Conservation (phyloP, 2,329 filamentous ascomycete species). For the Sarocladium strictum region DNA sequence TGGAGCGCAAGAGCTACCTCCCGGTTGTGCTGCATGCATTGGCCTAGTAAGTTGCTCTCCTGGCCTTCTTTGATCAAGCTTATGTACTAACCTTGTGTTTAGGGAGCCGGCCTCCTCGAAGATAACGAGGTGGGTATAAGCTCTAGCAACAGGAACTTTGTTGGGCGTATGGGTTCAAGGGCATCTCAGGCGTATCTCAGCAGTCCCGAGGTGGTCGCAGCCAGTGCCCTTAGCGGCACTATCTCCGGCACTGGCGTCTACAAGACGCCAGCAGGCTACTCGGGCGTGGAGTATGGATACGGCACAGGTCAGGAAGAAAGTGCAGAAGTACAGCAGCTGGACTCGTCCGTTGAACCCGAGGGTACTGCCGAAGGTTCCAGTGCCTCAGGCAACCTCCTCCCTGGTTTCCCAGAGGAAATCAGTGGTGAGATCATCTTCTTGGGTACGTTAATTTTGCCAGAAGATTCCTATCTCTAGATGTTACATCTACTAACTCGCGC, state of each 20-base stretch:
- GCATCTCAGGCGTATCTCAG: constrained; percentile 75
- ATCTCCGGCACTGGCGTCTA: constrained; percentile 78
- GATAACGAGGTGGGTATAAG: constrained; percentile 76
- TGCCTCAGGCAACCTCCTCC: constrained; percentile 44
- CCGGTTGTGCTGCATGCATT: constrained; percentile 49
- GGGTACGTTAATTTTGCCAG: too few relatives aligned
- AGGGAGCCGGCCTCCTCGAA: constrained; percentile 66
- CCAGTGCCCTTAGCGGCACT: constrained; percentile 69
- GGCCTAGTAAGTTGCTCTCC: too few relatives aligned
- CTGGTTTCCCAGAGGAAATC: constrained; percentile 80
- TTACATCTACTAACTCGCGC: too few relatives aligned
- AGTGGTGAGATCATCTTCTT: constrained; percentile 83
- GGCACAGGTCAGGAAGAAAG: constrained; percentile 63
- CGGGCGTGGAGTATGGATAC: constrained; percentile 64
- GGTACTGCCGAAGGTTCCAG: not conserved
- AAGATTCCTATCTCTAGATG: too few relatives aligned
- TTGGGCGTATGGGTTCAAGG: constrained; percentile 71
- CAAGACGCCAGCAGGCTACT: constrained; percentile 59
- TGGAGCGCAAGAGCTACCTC: constrained; percentile 64
- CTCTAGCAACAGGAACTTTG: constrained; percentile 80
- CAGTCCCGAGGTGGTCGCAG: constrained; percentile 86
- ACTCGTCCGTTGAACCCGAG: constrained; percentile 45
- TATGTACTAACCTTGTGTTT: too few relatives aligned
- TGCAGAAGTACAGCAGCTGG: constrained; percentile 62
- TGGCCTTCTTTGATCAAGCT: too few relatives aligned